These are phyloP conservation scores for Eutrema heterophyllum DNA, from an alignment of 345 rosid species.

Conservation along the genomic window DNA sequence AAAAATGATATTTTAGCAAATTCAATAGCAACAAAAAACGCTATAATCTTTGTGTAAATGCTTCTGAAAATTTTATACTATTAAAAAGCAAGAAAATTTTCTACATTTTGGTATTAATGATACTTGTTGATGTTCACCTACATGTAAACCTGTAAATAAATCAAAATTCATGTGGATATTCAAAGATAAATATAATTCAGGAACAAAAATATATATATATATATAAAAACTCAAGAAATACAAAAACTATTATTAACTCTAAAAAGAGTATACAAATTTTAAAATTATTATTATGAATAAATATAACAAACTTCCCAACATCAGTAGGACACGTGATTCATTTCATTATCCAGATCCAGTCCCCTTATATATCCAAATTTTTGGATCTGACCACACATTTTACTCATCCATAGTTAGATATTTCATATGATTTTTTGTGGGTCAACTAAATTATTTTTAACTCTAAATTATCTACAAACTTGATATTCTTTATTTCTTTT, in stretches of 20 bases:
- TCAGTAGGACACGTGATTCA: no score
- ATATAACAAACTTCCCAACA: no score
- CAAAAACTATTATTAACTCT: no score
- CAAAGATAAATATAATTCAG: no score
- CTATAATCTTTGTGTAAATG: neutral
- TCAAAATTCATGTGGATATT: no score
- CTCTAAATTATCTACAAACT: slow-evolving; percentile 20
- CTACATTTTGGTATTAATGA: neutral
- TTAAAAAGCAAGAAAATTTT: neutral
- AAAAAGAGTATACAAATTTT: no score
- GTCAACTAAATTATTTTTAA: neutral
- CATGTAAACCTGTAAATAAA: no score
- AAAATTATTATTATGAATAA: no score
- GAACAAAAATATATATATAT: no score
- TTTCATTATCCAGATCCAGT: neutral
- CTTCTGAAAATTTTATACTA: neutral
- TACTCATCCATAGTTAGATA: neutral
- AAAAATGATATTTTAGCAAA: neutral
- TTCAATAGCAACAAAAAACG: neutral
- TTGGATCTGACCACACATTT: neutral
- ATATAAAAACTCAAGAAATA: neutral
- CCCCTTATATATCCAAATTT: no score
- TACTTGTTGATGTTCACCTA: no score
- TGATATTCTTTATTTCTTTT: neutral
- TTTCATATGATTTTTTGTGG: neutral